Percentiles rank a stretch among this genome's conserved stretches.
These are phyloP conservation scores for Omphalea diandra DNA, from an alignment of 441 rosid species.

Conservation along the genomic window DNA sequence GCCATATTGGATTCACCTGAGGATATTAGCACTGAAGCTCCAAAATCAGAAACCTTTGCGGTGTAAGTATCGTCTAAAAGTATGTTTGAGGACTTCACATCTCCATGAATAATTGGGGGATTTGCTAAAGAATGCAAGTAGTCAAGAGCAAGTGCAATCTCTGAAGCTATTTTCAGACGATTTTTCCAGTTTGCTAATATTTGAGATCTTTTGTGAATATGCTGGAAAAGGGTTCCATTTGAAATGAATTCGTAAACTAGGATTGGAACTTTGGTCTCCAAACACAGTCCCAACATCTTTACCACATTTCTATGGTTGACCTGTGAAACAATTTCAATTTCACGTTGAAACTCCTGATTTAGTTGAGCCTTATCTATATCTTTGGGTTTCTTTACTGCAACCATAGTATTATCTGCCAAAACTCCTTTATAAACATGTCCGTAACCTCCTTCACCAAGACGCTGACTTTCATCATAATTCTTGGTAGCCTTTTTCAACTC, in stretches of 20 bases:
- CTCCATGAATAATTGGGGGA: constrained; percentile 31
- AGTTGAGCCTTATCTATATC: constrained; percentile 9
- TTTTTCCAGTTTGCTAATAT: constrained; percentile 18
- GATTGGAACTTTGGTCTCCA: constrained; percentile 30
- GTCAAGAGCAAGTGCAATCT: constrained; percentile 27
- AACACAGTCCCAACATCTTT: constrained; percentile 22
- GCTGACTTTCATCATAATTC: constrained; percentile 3
- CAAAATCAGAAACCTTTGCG: constrained; percentile 34
- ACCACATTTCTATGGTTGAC: constrained; percentile 34
- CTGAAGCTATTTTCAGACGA: constrained; percentile 22
- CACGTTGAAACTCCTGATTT: constrained; percentile 20
- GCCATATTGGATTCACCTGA: constrained; percentile 18
- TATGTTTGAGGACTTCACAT: constrained; percentile 30
- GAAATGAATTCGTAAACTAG: constrained; percentile 29
- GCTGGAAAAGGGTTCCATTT: constrained; percentile 26
- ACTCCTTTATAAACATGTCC: constrained; percentile 30
- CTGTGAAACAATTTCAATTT: constrained; percentile 24
- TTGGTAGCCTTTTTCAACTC: constrained; percentile 27
- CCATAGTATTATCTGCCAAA: constrained; percentile 7
- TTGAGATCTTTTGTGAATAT: constrained; percentile 13
- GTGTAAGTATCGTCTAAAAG: constrained; percentile 20
- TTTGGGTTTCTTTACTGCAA: constrained; percentile 31
- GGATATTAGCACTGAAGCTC: constrained; percentile 33
- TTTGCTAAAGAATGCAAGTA: constrained; percentile 30
- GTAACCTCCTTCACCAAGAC: constrained; percentile 32